Percentiles rank a stretch among this genome's conserved stretches.
Evolutionary conservation across 2,329 filamentous ascomycete genomes (phyloP).

Genomic region (Colletotrichum tropicale): DNA sequence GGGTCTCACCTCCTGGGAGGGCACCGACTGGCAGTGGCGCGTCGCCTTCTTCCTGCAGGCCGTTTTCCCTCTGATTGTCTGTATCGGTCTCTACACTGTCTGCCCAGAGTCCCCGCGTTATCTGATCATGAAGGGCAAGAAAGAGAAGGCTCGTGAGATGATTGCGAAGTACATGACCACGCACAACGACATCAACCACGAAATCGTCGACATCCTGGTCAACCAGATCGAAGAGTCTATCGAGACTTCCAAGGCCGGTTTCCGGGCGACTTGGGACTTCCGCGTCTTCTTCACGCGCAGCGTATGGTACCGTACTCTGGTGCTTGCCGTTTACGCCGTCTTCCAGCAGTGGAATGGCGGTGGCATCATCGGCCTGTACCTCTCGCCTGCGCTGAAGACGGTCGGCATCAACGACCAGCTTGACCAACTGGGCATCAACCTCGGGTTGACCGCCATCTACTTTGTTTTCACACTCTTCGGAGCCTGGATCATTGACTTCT

Average conservation of each 20-base stretch:
- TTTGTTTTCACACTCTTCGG: constrained; percentile 50
- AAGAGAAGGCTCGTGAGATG: constrained; percentile 36
- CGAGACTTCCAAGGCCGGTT: constrained; percentile 39
- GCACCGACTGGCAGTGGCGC: constrained; percentile 38
- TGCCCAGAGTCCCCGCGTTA: constrained; percentile 47
- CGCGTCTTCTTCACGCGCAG: constrained; percentile 49
- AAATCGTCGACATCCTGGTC: constrained; percentile 44
- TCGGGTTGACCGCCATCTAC: constrained; percentile 47
- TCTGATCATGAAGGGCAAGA: constrained; percentile 39
- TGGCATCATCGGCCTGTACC: constrained; percentile 47
- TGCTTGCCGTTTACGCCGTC: constrained; percentile 47
- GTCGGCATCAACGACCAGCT: constrained; percentile 41
- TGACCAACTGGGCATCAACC: constrained; percentile 44
- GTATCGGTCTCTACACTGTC: constrained; percentile 32
- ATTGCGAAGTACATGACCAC: constrained; percentile 44
- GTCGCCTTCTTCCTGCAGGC: constrained; percentile 48
- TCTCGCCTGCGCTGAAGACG: constrained; percentile 42
- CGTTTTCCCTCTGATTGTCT: constrained; percentile 39
- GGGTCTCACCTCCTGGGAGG: constrained; percentile 39
- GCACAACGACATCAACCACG: constrained; percentile 39
- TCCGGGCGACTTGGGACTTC: constrained; percentile 47
- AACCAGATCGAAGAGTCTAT: constrained; percentile 48
- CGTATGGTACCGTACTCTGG: constrained; percentile 45
- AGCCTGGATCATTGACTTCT: constrained; percentile 44
- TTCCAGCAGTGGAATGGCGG: constrained; percentile 51